Evolutionary conservation across 1,284 basidiomycete genomes (phyloP).

Genomic region (Pseudozyma pruni): DNA sequence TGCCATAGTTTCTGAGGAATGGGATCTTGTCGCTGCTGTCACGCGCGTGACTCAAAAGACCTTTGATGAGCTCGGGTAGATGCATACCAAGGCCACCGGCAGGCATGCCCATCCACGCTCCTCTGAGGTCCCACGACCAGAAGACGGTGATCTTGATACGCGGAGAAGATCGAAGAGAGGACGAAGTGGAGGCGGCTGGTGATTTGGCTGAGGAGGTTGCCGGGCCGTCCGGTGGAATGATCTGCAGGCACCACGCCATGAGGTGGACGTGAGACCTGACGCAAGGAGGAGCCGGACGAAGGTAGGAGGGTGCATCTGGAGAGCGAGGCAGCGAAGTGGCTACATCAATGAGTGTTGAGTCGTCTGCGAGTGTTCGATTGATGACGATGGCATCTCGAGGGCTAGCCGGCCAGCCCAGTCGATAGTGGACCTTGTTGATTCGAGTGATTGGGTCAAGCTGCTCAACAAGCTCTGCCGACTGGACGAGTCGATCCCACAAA

Average conservation of each 20-base stretch:
- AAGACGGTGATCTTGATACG: constrained; percentile 78
- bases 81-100: constrained; percentile 70
- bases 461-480: constrained; percentile 83
- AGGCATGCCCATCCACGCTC: constrained; percentile 75
- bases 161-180: constrained; percentile 16
- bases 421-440: constrained; percentile 88
- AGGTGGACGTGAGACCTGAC: constrained; percentile 89
- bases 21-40: constrained; percentile 81
- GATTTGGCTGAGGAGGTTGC: constrained; percentile 64
- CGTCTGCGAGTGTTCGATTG: constrained; percentile 41
- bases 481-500: constrained; percentile 87
- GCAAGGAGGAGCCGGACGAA: constrained; percentile 91
- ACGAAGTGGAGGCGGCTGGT: constrained; percentile 2
- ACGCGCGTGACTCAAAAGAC: constrained; percentile 80
- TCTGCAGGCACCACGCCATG: constrained; percentile 93
- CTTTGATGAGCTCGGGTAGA: constrained; percentile 81
- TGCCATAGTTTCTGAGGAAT: constrained; percentile 80
- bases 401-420: constrained; percentile 95
- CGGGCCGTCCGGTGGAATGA: constrained; percentile 66
- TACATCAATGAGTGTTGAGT: constrained; percentile 82
- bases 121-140: constrained; percentile 94
- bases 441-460: constrained; percentile 85
- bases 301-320: constrained; percentile 88
- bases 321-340: constrained; percentile 95
- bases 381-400: constrained; percentile 58